Conservation (phyloP, 306 rosid genomes). For the Styphnolobium japonicum region DNA sequence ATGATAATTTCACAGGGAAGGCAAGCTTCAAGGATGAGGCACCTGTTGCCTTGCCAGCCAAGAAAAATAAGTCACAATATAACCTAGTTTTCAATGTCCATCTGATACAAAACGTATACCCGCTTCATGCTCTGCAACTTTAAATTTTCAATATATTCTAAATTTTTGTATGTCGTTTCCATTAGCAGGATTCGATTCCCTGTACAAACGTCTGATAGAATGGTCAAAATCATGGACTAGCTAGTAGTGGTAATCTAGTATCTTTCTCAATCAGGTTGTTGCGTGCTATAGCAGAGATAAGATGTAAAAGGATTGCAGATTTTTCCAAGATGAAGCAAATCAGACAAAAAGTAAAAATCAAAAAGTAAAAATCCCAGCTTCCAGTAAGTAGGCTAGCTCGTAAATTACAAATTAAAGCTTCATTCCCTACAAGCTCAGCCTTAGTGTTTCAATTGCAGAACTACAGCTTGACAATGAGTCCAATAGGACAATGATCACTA, state of each 20-base stretch:
- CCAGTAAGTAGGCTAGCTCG: background rate
- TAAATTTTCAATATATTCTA: too few species aligned
- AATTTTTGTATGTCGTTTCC: background rate
- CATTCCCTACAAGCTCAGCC: slow-evolving; percentile 1
- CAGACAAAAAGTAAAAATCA: background rate
- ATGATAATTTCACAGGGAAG: too few species aligned
- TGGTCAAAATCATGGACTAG: background rate
- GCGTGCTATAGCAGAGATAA: background rate
- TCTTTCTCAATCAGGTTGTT: background rate
- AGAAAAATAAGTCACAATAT: too few species aligned
- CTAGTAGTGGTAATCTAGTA: background rate
- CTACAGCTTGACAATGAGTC: slow-evolving; percentile 66
- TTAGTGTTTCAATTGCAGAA: background rate
- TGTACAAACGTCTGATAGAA: background rate
- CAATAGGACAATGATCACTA: slow-evolving; percentile 93
- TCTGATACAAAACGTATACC: too few species aligned
- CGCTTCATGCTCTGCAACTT: too few species aligned
- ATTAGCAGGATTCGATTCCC: background rate
- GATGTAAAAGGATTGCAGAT: slow-evolving; percentile 1
- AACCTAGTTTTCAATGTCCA: too few species aligned
- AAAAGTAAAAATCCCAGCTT: background rate
- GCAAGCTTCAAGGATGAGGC: too few species aligned
- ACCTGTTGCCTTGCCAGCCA: too few species aligned
- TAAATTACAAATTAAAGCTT: background rate
- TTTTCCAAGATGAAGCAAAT: background rate